Evolutionary conservation across 352 stramenopile species (phyloP).

Genomic region (Globisporangium cederbergense): DNA sequence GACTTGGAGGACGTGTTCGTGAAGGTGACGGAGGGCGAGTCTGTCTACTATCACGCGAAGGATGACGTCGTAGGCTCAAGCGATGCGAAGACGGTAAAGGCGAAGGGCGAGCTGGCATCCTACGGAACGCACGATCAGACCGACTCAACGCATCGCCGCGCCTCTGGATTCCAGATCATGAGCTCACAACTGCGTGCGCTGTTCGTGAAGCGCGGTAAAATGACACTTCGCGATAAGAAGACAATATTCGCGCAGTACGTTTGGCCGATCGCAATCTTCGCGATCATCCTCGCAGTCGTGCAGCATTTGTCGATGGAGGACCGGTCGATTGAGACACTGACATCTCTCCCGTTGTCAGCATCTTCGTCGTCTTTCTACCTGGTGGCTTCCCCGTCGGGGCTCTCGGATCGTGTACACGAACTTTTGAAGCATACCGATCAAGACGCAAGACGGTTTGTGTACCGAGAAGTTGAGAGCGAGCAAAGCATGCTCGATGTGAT

Average conservation of each 20-base stretch:
- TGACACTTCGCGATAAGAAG: conserved; percentile 59
- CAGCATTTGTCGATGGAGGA: conserved; percentile 31
- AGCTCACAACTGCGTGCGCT: conserved; percentile 48
- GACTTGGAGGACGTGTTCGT: conserved; percentile 99
- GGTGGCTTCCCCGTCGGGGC: conserved; percentile 29
- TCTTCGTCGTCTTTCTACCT: conserved; percentile 37
- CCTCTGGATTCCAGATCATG: conserved; percentile 19
- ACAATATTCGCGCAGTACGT: conserved; percentile 62
- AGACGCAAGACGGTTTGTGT: conserved; percentile 16
- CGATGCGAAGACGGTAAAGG: conserved; percentile 4
- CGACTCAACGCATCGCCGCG: neutral
- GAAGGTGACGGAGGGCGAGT: conserved; percentile 84
- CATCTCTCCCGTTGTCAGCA: conserved; percentile 35
- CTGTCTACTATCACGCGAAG: conserved; percentile 69
- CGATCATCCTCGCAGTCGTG: conserved; percentile 44
- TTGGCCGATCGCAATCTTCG: conserved; percentile 63
- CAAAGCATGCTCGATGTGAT: conserved; percentile 40
- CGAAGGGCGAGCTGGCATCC: conserved; percentile 13
- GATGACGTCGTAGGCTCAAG: conserved; percentile 27
- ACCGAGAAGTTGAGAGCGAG: conserved; percentile 17
- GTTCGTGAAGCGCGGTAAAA: conserved; percentile 49
- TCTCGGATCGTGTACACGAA: conserved; percentile 22
- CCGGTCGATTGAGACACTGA: conserved; percentile 45
- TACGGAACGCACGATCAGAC: conserved; percentile 3
- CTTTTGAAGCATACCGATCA: conserved; percentile 31